Evolutionary conservation across 176 grass and related monocot species (phyloP), one percentile per base, ranked within the genome.

Genomic region (Eleusine coracana): DNA sequence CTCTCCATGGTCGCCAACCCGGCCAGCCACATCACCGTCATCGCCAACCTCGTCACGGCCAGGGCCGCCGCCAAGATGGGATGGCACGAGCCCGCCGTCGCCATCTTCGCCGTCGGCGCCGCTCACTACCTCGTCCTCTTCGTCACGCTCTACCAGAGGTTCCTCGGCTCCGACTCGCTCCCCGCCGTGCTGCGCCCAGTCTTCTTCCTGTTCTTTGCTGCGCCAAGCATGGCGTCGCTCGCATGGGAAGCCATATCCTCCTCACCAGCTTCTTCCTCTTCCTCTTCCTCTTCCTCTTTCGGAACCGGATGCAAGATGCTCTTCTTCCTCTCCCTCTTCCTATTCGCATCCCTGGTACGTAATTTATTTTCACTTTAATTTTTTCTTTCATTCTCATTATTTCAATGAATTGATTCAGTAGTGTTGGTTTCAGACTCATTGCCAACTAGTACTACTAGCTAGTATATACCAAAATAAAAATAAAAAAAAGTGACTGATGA

Each of bases 121-220:
- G 87, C 89, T 17, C 94, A 97, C 89, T 97, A 97, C 86, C 90
- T 97, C 15, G 94, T 97, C 13, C 89, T 97, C 45, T 97, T 97
- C 67, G 92, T 97, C 6, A 97, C 92, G 61, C 87, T 97, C 15
- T 97, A 97, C 83, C 92, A 97, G 79, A 75, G 91, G 17, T 92
- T 97, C 55, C 82, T 94, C 3, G 89, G 92, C 2, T 94, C 89
- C 42, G 68, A 94, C 85, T 88, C 92, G 31, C 92, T 97, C 49
- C 94, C 94, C 5, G 92, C 92, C 6, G 81, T 94, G 85, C 89
- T 97, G 23, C 89, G 89, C 0, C 94, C 94, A 1, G 89, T 97
- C 7, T 97, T 97, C 92, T 97, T 97, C 77, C 91, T 97, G 80
- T 97, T 97, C 92, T 94, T 97, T 64, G 94, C 94, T 0, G 83